phyloP scores from a whole-genome alignment of 2,329 filamentous ascomycete species.

The Aspergillus ruber region DNA sequence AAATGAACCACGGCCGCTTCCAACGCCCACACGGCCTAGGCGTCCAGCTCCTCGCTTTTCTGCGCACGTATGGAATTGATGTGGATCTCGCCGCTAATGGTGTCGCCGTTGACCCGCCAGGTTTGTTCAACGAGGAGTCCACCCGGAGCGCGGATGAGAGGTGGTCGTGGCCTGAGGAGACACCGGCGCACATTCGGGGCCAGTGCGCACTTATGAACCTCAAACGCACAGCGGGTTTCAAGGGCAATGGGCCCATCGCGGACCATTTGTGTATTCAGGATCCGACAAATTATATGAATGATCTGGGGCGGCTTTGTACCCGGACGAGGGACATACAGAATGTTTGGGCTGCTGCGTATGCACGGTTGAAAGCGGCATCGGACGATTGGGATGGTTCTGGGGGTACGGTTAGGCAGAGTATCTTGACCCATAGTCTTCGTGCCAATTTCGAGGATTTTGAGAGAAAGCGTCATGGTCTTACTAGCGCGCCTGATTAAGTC shows the following conservation, averaged over 20 bases:
- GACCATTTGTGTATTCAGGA: constrained; percentile 52
- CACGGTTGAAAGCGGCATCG: constrained; percentile 17
- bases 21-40: constrained; percentile 27
- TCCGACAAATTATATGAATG: constrained; percentile 52
- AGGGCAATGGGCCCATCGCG: constrained; percentile 18
- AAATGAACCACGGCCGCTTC: constrained; percentile 34
- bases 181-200: constrained; percentile 27
- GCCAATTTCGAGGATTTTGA: constrained; percentile 27
- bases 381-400: constrained; percentile 16
- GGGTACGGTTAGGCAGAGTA: constrained; percentile 6
- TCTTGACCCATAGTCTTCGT: constrained; percentile 19
- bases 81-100: constrained; percentile 43
- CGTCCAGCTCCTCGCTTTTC: constrained; percentile 42
- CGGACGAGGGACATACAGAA: constrained; percentile 46
- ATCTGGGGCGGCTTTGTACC: constrained; percentile 47
- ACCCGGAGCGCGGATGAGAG: constrained; percentile 8
- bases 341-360: constrained; percentile 32
- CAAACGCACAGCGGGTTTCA: constrained; percentile 27
- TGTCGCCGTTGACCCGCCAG: constrained; percentile 44
- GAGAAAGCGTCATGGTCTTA: constrained; percentile 6
- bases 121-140: constrained; percentile 31
- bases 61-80: constrained; percentile 43
- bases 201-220: constrained; percentile 34
- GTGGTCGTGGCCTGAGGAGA: constrained; percentile 5
- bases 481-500: constrained; percentile 1